Base-by-base conservation (phyloP, 2,329 filamentous ascomycete species). In the Emydomyces testavorans region DNA sequence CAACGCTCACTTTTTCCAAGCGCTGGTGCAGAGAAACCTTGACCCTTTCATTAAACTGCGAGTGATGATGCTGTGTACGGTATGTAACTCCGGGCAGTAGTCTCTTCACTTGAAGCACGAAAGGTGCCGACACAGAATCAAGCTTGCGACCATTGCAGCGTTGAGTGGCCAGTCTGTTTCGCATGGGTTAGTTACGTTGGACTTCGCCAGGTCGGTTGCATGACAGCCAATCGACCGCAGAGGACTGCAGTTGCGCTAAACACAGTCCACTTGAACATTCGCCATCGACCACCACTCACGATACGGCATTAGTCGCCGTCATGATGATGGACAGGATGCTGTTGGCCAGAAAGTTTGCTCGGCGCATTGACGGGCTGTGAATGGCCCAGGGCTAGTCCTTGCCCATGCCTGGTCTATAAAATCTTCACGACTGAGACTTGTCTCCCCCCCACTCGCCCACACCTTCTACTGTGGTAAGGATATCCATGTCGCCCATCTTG, bases 1-100 rank as follows among this genome's bases (percentile, higher is more conserved):
- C 15, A 5, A 8, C 16, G 6, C 24, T 29, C 45, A 40, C 36
- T 34, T 23, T 35, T 29, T 21, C 28, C 36, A 35, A 28, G 36
- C 35, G 28, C 44, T 20, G 42, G 28, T 45, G 23, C 23, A n/a
- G 20, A n/a, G 6, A 37, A 28, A 16, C 15, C 16, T 8, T 5
- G n/a, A 32, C 40, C 45, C 45, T 40, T 40, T 47, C 36, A 47
- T 47, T 40, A 47, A 47, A 47, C 18, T 20, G 16, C n/a, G 45
- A 31, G 11, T n/a, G 11, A 23, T 8, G 23, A n/a, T n/a, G n/a
- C n/a, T n/a, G n/a, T n/a, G n/a, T n/a, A n/a, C n/a, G n/a, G n/a
- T n/a, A n/a, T n/a, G n/a, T n/a, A n/a, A n/a, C n/a, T n/a, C n/a
- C n/a, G n/a, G n/a, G n/a, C n/a, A n/a, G n/a, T n/a, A n/a, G n/a